Base-by-base conservation (phyloP, 306 rosid species). In the Amphicarpaea edgeworthii region DNA sequence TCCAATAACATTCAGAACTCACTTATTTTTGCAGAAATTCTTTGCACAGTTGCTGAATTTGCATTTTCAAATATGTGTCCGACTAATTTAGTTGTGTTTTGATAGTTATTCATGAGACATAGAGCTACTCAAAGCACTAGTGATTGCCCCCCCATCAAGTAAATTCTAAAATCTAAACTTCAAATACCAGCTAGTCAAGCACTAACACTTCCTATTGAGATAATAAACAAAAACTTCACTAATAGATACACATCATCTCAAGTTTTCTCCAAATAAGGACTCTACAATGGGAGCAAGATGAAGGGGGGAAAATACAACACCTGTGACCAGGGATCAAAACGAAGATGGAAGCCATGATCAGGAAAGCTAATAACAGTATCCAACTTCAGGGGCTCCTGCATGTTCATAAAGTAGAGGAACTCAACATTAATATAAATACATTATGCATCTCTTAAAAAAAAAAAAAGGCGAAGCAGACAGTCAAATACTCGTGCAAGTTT, bases 271-370 rank as follows among this genome's bases (percentile, higher is more conserved):
- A 74, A 28, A 28, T 41, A 68, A 51, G 46, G 37, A 57, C 20
- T 23, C 65, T 41, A 61, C 11, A 59, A 1, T 2, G 28, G 10
- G 11, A 19, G 24, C 10, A 61, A 51, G n/a, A 46, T 19, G 10
- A 53, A 19, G 15, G 45, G 14, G 9, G 9, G 24, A 24, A 8
- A 15, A 20, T 71, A 80, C 15, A 58, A 59, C 53, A 95, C 99
- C 99, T 96, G 99, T 42, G 98, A 96, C 97, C 98, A 90, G 3
- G 99, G 93, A 86, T 96, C 98, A 32, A 96, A 96, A 3, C 99
- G 96, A 58, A 96, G 96, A 88, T 96, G 98, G 83, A 92, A 96
- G 21, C 99, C 99, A 51, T 96, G 99, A 79, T 96, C 99, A 0
- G 99, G 99, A 80, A 96, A 96, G 87, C 96, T 90, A 81, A 96